phyloP scores from a whole-genome alignment of 2,329 filamentous ascomycete genomes.

The Ceratocystis huliohia region DNA sequence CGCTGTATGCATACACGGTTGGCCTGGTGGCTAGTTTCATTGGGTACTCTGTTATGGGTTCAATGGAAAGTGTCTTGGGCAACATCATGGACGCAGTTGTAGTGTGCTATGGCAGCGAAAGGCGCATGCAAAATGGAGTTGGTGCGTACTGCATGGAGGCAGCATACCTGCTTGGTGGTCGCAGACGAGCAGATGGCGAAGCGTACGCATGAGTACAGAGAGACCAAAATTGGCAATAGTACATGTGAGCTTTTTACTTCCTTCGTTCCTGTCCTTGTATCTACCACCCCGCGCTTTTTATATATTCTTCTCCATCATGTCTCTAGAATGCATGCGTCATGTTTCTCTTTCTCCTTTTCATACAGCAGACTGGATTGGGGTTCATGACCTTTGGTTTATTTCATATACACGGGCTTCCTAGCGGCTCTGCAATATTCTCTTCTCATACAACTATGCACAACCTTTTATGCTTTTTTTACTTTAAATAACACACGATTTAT shows the following conservation, averaged over 20 bases:
- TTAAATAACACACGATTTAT: background rate
- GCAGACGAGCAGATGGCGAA: constrained; percentile 14
- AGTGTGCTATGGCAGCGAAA: constrained; percentile 89
- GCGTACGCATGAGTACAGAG: constrained; percentile 11
- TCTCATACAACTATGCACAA: background rate
- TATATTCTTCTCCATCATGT: background rate
- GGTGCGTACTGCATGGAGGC: constrained; percentile 86
- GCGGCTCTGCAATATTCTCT: background rate
- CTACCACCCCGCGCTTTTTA: background rate
- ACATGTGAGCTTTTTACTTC: background rate
- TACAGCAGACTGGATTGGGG: background rate
- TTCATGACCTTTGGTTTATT: background rate
- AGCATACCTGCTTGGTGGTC: constrained; percentile 66
- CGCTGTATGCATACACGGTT: constrained; percentile 87
- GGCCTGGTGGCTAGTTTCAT: constrained; percentile 87
- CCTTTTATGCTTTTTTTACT: background rate
- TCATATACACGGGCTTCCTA: background rate
- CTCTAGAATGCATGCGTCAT: constrained; percentile 3
- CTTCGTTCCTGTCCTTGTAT: background rate
- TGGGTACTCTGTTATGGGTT: constrained; percentile 82
- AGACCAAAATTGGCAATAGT: background rate
- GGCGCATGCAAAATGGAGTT: constrained; percentile 51
- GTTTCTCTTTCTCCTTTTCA: background rate
- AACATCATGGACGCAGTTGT: constrained; percentile 80
- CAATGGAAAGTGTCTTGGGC: constrained; percentile 78